phyloP scores from a whole-genome alignment of 2,329 filamentous ascomycete species.

The Microdochium trichocladiopsis region DNA sequence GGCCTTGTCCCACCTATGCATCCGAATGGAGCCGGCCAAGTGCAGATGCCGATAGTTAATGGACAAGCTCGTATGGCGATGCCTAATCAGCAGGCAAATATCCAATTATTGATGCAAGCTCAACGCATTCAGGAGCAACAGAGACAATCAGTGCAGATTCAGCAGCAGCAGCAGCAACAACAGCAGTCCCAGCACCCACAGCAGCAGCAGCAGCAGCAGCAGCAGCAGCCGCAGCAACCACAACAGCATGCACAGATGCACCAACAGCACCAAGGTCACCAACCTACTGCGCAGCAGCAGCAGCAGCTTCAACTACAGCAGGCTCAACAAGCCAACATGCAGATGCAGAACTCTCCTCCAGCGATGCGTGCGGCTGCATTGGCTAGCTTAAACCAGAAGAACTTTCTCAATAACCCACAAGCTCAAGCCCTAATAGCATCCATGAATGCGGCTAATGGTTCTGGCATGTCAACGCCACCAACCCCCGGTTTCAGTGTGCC shows the following conservation, averaged over 20 bases:
- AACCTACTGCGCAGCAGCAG: constrained; percentile 10
- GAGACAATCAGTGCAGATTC: constrained; percentile 41
- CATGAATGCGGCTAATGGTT: constrained; percentile 35
- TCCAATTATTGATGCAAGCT: constrained; percentile 53
- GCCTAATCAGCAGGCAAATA: constrained; percentile 38
- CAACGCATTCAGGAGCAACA: constrained; percentile 62
- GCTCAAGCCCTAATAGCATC: constrained; percentile 39
- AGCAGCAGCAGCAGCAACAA: constrained; percentile 30
- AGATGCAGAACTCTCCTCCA: constrained; percentile 31
- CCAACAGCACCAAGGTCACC: constrained; percentile 17
- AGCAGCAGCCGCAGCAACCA: constrained; percentile 26
- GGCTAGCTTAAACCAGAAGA: constrained; percentile 41
- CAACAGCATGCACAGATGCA: constrained; percentile 18
- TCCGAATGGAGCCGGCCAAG: constrained; percentile 60
- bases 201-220: constrained; percentile 28
- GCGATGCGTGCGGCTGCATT: constrained; percentile 32
- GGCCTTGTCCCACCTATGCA: constrained; percentile 47
- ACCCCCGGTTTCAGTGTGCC: constrained; percentile 38
- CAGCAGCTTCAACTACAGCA: constrained; percentile 22
- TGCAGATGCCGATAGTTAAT: constrained; percentile 58
- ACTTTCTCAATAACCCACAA: constrained; percentile 44
- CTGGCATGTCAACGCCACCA: constrained; percentile 35
- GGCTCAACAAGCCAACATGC: constrained; percentile 28
- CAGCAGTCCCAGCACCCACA: constrained; percentile 27
- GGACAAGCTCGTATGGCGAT: constrained; percentile 55